A percentile compares a stretch with the other conserved stretches of the same genome.
phyloP scores from a whole-genome alignment of 75 land plant genomes.

The Picea sitchensis region DNA sequence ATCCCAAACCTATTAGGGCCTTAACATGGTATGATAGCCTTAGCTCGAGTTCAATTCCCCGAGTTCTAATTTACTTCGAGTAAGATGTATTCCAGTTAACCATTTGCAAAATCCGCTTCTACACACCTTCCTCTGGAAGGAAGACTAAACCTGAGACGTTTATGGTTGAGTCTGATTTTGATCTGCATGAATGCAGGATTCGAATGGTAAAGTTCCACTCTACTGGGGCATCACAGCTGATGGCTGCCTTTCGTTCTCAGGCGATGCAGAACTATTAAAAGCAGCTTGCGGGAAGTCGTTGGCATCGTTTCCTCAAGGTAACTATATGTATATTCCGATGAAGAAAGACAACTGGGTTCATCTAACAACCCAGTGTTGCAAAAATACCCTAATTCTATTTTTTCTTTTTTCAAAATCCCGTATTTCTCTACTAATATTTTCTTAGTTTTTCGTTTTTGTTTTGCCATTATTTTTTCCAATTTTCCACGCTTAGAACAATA shows the following conservation, averaged over 20 bases:
- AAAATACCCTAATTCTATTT: not conserved
- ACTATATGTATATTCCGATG: not conserved
- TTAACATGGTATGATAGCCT: no score
- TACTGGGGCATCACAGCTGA: constrained; percentile 57
- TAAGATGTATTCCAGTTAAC: not conserved
- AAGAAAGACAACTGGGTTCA: not conserved
- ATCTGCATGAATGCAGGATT: constrained; percentile 28
- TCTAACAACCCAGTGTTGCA: not conserved
- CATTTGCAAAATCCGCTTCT: not conserved
- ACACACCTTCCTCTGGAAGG: no score
- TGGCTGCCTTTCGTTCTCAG: constrained; percentile 48
- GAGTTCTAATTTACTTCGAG: no score
- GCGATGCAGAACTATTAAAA: constrained; percentile 31
- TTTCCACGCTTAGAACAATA: not conserved
- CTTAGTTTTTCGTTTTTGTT: not conserved
- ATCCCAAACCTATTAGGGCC: no score
- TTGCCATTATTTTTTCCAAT: no score
- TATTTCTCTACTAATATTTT: not conserved
- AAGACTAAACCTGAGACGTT: no score
- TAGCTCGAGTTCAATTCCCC: no score
- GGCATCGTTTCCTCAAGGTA: constrained; percentile 49
- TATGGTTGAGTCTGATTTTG: not conserved
- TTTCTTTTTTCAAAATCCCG: not conserved
- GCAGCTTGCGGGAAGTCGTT: constrained; percentile 48
- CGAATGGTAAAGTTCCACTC: constrained; percentile 42